Evolutionary conservation across 345 rosid species (phyloP).

Genomic region (Excoecaria agallocha): DNA sequence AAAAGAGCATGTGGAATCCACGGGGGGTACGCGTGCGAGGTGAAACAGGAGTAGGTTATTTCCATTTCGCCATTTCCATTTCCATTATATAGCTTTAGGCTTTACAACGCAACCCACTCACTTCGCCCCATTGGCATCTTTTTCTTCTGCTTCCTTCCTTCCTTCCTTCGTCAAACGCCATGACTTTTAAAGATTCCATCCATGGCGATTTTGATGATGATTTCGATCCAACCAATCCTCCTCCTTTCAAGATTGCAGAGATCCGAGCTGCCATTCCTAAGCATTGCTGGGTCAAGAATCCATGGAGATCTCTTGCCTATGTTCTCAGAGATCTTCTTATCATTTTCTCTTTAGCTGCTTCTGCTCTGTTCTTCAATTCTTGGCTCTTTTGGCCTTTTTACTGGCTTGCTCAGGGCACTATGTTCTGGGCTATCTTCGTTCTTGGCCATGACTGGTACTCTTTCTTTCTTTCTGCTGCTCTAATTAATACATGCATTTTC

Average conservation of each 20-base stretch:
- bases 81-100: too few species aligned
- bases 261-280: conserved; percentile 35
- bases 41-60: too few species aligned
- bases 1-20: too few species aligned
- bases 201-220: not conserved
- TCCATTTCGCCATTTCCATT: too few species aligned
- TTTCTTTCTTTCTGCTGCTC: not conserved
- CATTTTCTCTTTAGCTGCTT: conserved; percentile 11
- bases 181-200: not conserved
- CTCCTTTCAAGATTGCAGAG: conserved; percentile 36
- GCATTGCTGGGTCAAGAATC: conserved; percentile 35
- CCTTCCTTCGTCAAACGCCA: not conserved
- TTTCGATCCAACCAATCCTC: conserved; percentile 33
- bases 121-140: not conserved
- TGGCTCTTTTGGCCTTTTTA: conserved; percentile 28
- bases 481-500: not conserved
- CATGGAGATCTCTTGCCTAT: conserved; percentile 29
- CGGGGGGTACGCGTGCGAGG: too few species aligned
- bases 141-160: not conserved
- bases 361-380: conserved; percentile 6
- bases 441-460: conserved; percentile 35
- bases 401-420: conserved; percentile 31
- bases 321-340: conserved; percentile 20
- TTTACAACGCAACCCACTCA: too few species aligned
- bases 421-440: conserved; percentile 38